Base-by-base conservation (phyloP, 1,284 basidiomycete genomes). In the Neolentinus lepideus region DNA sequence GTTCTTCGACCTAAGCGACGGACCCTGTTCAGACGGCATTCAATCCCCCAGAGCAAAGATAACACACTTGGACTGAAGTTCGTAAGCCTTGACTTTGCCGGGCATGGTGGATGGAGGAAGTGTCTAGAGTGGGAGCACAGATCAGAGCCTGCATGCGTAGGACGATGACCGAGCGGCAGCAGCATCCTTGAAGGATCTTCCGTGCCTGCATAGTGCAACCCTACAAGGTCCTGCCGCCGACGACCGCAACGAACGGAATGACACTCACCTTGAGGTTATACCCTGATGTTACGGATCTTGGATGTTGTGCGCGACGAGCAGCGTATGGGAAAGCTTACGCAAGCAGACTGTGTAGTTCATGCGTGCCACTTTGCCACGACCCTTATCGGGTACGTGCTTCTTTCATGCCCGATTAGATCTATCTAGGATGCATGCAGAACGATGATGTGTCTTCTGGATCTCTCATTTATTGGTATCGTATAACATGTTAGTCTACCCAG, bases 11-110 rank as follows among this genome's bases (percentile, higher is more conserved):
- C 94, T 97, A 66, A 38, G 38, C n/a, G n/a, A n/a, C 38, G 8
- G 6, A n/a, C 38, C 55, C 45, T 60, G 22, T 53, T 50, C 46
- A 55, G 35, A 54, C 24, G 19, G 14, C 11, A 14, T 26, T 25
- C 22, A 14, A 6, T 25, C 8, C 24, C 11, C 14, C 22, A 50
- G 8, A 29, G 47, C 24, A 50, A 26, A 45, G 24, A 33, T 43
- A 56, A 72, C 89, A 71, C 74, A 96, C 94, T 97, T 98, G 75
- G 91, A 93, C 77, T 95, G 93, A 74, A 98, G 93, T 78, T 97
- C 94, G 81, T 95, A 94, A 69, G 94, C 94, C 83, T 94, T 93
- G 79, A 97, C 92, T 83, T 90, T 89, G 65, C 82, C 83, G 72
- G 85, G 83, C 88, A 90, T 91, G 71, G 78, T 85, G 75, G 53